A percentile compares a stretch with the other conserved stretches of the same genome.
These are phyloP conservation scores for Boletus pseudo-olivaceus DNA, from an alignment of 768 basidiomycete genomes.

Conservation along the genomic window DNA sequence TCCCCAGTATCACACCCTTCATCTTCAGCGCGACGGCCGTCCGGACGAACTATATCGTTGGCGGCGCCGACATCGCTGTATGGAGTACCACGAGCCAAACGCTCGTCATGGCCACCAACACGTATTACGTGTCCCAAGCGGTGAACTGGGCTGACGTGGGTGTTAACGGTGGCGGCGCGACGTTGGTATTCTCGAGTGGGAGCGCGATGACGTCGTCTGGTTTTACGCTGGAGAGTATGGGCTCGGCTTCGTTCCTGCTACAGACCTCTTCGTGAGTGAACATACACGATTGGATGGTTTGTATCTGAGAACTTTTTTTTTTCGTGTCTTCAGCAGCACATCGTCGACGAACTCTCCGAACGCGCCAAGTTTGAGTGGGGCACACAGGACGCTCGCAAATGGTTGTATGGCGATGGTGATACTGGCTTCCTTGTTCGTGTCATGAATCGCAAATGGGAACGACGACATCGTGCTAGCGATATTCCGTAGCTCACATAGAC, in stretches of 20 bases:
- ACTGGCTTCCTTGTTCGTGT: background rate
- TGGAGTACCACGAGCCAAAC: constrained; percentile 46
- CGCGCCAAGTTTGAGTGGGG: background rate
- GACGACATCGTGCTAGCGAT: too few species aligned
- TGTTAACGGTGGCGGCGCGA: constrained; percentile 4
- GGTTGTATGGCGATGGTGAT: background rate
- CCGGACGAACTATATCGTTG: constrained; percentile 38
- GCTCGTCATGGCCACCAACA: constrained; percentile 51
- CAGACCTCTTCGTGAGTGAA: constrained; percentile 13
- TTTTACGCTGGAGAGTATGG: constrained; percentile 13
- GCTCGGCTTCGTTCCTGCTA: constrained; percentile 20
- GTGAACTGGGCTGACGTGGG: constrained; percentile 33
- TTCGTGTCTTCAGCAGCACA: background rate
- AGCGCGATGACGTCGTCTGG: constrained; percentile 11
- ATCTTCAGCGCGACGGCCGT: constrained; percentile 41
- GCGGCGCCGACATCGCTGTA: constrained; percentile 47
- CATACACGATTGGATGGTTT: background rate
- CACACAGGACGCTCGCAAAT: background rate
- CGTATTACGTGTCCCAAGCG: constrained; percentile 37
- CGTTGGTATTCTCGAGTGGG: constrained; percentile 15
- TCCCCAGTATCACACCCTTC: constrained; percentile 46
- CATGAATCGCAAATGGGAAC: background rate
- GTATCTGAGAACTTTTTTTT: background rate
- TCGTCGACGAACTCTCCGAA: background rate
- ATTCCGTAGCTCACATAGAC: background rate